Percentiles rank a stretch among this genome's conserved stretches.
Evolutionary conservation across 768 basidiomycete genomes (phyloP).

Genomic region (Kwoniella bestiolae): DNA sequence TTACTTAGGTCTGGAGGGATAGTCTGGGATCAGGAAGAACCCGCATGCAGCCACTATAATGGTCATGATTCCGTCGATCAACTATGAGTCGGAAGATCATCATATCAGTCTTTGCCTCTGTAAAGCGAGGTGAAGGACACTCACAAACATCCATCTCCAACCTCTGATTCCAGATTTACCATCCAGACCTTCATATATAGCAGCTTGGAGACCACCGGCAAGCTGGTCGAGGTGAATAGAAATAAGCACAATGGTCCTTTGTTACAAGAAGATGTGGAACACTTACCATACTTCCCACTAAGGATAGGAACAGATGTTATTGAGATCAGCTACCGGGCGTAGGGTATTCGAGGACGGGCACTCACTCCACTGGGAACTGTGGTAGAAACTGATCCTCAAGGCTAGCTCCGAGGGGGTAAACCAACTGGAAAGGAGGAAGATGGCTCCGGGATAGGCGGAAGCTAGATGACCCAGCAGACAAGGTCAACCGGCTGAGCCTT

Average conservation of each 20-base stretch:
- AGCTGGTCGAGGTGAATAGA: not conserved
- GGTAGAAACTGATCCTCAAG: not conserved
- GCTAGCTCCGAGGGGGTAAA: slow-evolving; percentile 3
- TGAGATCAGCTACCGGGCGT: not conserved
- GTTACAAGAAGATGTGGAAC: not conserved
- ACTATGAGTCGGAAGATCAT: not conserved
- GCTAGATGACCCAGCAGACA: no score
- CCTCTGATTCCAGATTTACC: not conserved
- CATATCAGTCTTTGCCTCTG: no score
- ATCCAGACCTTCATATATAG: not conserved
- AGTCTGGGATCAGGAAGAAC: slow-evolving; percentile 2
- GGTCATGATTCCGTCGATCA: slow-evolving; percentile 12
- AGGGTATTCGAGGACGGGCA: no score
- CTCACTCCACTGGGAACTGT: not conserved
- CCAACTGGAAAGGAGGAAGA: slow-evolving; percentile 29
- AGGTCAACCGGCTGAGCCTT: no score
- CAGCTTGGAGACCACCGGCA: slow-evolving; percentile 1
- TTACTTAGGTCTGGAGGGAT: slow-evolving; percentile 1
- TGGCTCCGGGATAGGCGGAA: slow-evolving; percentile 44
- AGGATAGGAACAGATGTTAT: not conserved
- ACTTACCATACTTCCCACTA: slow-evolving; percentile 4
- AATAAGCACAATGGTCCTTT: not conserved
- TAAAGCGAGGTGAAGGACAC: not conserved
- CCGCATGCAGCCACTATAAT: not conserved
- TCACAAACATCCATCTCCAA: slow-evolving; percentile 9